Evolutionary conservation across 805 yeast species (phyloP).

Genomic region (Cyberlindnera meyerae): DNA sequence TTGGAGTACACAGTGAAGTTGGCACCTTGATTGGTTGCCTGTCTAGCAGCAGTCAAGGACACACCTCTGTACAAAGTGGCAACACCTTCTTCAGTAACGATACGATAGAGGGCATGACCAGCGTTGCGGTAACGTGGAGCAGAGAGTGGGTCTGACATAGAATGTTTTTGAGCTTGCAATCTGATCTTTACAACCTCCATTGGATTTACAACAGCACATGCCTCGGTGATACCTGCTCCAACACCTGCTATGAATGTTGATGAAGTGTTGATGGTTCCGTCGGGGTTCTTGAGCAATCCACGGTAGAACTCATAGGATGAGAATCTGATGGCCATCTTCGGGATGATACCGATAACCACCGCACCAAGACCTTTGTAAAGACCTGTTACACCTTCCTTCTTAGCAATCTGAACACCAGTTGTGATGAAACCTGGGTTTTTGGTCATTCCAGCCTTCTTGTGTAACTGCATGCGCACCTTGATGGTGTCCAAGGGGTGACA

Average conservation of each 20-base stretch:
- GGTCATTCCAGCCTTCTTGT: constrained; percentile 56
- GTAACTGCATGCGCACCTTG: constrained; percentile 94
- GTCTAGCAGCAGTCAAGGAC: constrained; percentile 92
- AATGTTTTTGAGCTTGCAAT: constrained; percentile 91
- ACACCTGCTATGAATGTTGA: constrained; percentile 89
- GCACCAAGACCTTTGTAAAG: constrained; percentile 96
- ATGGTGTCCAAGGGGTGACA: constrained; percentile 98
- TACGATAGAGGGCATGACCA: constrained; percentile 79
- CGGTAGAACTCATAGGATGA: constrained; percentile 90
- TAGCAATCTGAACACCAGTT: constrained; percentile 76
- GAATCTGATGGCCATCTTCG: constrained; percentile 97
- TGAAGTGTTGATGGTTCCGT: constrained; percentile 65
- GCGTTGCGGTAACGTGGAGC: constrained; percentile 89
- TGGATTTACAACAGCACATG: constrained; percentile 90
- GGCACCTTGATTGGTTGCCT: constrained; percentile 97
- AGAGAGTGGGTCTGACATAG: constrained; percentile 73
- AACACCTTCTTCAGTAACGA: constrained; percentile 88
- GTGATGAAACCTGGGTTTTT: constrained; percentile 82
- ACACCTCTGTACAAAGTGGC: constrained; percentile 91
- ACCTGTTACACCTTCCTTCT: constrained; percentile 78
- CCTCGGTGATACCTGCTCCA: constrained; percentile 96
- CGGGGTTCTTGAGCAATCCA: constrained; percentile 54
- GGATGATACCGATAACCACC: constrained; percentile 94
- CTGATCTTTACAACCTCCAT: constrained; percentile 97
- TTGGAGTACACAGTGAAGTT: constrained; percentile 93